phyloP scores from a whole-genome alignment of 2,329 filamentous ascomycete species.

The Penicillium sp. region DNA sequence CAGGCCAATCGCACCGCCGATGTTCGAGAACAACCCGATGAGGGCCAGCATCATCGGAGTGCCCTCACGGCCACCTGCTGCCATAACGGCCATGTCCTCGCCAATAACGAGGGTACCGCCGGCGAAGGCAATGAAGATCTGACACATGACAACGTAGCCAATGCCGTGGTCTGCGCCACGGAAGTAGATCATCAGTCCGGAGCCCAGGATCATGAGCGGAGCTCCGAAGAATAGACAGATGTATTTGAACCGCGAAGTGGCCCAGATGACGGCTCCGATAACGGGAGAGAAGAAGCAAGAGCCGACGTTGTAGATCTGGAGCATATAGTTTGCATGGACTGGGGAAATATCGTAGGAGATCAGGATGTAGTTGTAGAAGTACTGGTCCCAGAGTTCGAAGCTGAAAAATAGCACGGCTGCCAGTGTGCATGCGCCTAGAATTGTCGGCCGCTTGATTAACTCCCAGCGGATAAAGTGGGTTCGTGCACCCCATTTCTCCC shows the following conservation, averaged over 20 bases:
- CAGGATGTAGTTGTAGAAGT: conserved; percentile 54
- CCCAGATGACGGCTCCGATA: conserved; percentile 50
- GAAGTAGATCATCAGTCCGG: conserved; percentile 57
- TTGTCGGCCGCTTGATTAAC: conserved; percentile 49
- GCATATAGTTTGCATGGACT: conserved; percentile 46
- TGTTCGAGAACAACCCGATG: conserved; percentile 32
- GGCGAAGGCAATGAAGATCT: conserved; percentile 55
- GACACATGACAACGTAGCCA: conserved; percentile 53
- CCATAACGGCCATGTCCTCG: conserved; percentile 58
- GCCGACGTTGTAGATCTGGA: conserved; percentile 54
- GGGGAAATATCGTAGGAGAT: conserved; percentile 49
- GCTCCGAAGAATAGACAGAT: conserved; percentile 51
- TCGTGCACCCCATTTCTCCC: conserved; percentile 53
- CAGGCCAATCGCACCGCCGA: conserved; percentile 36
- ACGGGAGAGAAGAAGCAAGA: conserved; percentile 51
- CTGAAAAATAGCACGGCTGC: conserved; percentile 48
- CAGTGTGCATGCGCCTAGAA: conserved; percentile 52
- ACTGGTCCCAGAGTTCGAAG: conserved; percentile 54
- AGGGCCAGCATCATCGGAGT: conserved; percentile 47
- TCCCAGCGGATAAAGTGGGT: conserved; percentile 55
- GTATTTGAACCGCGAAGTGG: conserved; percentile 52
- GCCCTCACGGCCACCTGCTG: conserved; percentile 53
- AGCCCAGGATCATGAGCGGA: conserved; percentile 51
- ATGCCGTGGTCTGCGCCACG: conserved; percentile 48
- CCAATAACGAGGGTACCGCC: conserved; percentile 54